Evolutionary conservation across 768 basidiomycete genomes (phyloP).

Genomic region (Suillus hirtellus): DNA sequence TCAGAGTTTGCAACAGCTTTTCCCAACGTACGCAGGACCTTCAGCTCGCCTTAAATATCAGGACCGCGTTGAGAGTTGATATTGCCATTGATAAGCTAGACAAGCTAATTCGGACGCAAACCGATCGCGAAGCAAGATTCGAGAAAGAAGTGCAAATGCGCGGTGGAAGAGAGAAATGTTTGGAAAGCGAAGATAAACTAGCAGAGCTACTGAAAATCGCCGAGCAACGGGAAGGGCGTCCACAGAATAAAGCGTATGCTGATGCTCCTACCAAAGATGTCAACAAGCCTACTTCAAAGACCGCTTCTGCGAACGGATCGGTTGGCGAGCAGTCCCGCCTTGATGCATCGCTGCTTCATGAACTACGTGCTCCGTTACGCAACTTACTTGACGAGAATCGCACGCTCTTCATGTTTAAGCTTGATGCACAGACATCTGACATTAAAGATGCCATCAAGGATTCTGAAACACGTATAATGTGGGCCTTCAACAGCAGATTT

Average conservation of each 20-base stretch:
- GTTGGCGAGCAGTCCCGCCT: background rate
- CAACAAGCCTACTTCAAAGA: background rate
- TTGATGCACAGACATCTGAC: background rate
- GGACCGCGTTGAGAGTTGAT: slow-evolving; percentile 39
- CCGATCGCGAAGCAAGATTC: slow-evolving; percentile 27
- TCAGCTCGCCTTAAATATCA: slow-evolving; percentile 37
- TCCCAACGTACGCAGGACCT: slow-evolving; percentile 37
- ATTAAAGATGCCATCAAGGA: background rate
- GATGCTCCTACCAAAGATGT: background rate
- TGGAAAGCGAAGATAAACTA: background rate
- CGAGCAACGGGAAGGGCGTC: background rate
- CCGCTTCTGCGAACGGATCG: background rate
- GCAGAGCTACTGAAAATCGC: background rate
- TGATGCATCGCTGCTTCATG: background rate
- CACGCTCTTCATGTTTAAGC: background rate
- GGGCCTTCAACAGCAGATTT: background rate
- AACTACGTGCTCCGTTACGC: background rate
- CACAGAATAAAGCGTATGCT: background rate
- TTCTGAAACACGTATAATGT: background rate
- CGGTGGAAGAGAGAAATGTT: slow-evolving; percentile 37
- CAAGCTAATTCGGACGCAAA: slow-evolving; percentile 10
- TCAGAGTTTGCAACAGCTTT: slow-evolving; percentile 36
- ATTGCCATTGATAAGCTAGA: slow-evolving; percentile 19
- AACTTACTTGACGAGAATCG: background rate
- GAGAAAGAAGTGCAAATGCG: slow-evolving; percentile 21